A percentile compares a stretch with the other conserved stretches of the same genome.
These are phyloP conservation scores for Zopfia rhizophila DNA, from an alignment of 2,329 filamentous ascomycete species.

Conservation along the genomic window DNA sequence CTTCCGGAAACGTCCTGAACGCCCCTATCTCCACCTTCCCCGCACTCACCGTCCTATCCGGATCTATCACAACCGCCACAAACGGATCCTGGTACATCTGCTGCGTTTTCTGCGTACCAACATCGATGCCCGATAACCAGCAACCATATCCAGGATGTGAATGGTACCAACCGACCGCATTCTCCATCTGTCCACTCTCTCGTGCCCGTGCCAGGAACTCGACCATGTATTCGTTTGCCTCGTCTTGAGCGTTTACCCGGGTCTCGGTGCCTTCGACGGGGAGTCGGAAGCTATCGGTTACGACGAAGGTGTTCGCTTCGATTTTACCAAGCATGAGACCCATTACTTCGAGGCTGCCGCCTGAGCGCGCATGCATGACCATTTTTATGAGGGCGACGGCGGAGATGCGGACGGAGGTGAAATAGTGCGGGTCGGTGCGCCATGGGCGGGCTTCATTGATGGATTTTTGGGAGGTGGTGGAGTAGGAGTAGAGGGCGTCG, in stretches of 20 bases:
- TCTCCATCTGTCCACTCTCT: slow-evolving; percentile 82
- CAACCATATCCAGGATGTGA: slow-evolving; percentile 97
- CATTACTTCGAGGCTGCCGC: slow-evolving; percentile 94
- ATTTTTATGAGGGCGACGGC: slow-evolving; percentile 96
- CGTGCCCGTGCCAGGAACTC: slow-evolving; percentile 81
- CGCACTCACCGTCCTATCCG: slow-evolving; percentile 91
- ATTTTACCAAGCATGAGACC: slow-evolving; percentile 98
- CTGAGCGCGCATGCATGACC: slow-evolving; percentile 98
- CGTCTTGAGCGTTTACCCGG: slow-evolving; percentile 92
- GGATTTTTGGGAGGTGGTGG: slow-evolving; percentile 73
- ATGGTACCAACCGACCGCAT: slow-evolving; percentile 98
- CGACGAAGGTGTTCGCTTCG: slow-evolving; percentile 83
- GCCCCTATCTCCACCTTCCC: slow-evolving; percentile 98
- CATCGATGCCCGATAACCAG: slow-evolving; percentile 97
- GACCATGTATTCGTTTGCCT: slow-evolving; percentile 97
- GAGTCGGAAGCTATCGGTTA: slow-evolving; percentile 92
- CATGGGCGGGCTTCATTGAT: slow-evolving; percentile 76
- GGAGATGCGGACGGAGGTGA: slow-evolving; percentile 92
- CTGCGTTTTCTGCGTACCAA: slow-evolving; percentile 85
- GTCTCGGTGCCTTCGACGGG: slow-evolving; percentile 99
- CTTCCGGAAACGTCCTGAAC: slow-evolving; percentile 87
- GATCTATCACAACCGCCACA: slow-evolving; percentile 94
- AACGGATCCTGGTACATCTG: slow-evolving; percentile 91
- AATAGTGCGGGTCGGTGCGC: slow-evolving; percentile 82
- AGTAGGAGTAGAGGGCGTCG: slow-evolving; percentile 92